These are phyloP conservation scores for Cytidiella melzeri DNA, from an alignment of 768 basidiomycete species.

Conservation along the genomic window DNA sequence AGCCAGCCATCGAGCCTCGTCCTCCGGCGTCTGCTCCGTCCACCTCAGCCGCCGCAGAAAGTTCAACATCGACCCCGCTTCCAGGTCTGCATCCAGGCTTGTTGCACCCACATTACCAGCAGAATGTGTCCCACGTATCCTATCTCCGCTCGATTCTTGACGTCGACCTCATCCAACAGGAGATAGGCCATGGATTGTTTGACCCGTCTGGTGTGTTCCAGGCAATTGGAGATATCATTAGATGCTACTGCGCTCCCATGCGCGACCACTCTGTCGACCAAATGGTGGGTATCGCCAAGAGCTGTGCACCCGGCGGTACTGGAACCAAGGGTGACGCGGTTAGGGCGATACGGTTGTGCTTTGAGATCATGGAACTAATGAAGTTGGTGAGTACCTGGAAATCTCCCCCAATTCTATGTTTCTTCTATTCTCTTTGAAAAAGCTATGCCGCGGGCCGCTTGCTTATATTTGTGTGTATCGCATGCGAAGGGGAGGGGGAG, in stretches of 20 bases:
- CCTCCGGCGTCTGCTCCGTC: conserved; percentile 8
- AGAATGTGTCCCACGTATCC: conserved; percentile 56
- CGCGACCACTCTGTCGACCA: conserved; percentile 76
- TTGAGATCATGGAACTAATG: conserved; percentile 92
- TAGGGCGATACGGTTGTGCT: conserved; percentile 71
- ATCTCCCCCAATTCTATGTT: conserved; percentile 15
- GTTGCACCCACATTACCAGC: conserved; percentile 53
- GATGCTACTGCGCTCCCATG: conserved; percentile 92
- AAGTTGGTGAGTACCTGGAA: conserved; percentile 67
- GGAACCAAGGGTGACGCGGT: conserved; percentile 61
- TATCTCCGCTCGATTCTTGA: conserved; percentile 75
- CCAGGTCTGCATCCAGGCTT: conserved; percentile 47
- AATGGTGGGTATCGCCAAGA: conserved; percentile 69
- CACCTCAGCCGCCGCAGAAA: conserved; percentile 11
- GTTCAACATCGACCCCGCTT: conserved; percentile 29
- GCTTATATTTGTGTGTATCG: no score
- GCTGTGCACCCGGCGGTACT: conserved; percentile 46
- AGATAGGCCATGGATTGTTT: conserved; percentile 70
- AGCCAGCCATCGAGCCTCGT: conserved; percentile 41
- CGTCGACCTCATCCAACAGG: conserved; percentile 75
- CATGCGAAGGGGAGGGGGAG: no score
- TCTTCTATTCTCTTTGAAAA: conserved; percentile 8
- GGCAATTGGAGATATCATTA: conserved; percentile 74
- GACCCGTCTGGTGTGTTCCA: conserved; percentile 75
- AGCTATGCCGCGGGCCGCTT: conserved; percentile 7